These are phyloP conservation scores for Tulasnella sp. DNA, from an alignment of 768 basidiomycete species.

Conservation along the genomic window DNA sequence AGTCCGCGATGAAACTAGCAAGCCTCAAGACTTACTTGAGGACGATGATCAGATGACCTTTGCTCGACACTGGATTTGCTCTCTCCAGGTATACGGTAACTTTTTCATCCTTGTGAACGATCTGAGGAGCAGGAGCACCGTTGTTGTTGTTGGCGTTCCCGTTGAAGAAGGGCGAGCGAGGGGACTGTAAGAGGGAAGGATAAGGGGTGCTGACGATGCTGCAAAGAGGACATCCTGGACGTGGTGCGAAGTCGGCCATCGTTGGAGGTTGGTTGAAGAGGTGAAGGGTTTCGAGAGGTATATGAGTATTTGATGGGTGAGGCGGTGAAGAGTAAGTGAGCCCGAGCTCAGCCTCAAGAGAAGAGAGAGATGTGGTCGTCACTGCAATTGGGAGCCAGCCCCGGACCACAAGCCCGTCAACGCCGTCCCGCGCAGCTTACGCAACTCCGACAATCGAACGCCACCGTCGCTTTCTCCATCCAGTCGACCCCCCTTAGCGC, in stretches of 20 bases:
- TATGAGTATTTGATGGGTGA: background rate
- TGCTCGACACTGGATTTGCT: slow-evolving; percentile 61
- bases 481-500: background rate
- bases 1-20: background rate
- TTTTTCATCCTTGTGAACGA: slow-evolving; percentile 70
- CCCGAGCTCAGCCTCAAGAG: background rate
- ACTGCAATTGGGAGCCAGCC: background rate
- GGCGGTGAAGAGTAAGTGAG: background rate
- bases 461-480: background rate
- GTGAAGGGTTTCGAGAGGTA: background rate
- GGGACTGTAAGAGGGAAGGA: slow-evolving; percentile 41
- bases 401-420: background rate
- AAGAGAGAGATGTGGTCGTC: background rate
- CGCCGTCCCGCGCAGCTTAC: background rate
- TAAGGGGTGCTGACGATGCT: slow-evolving; percentile 55
- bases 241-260: slow-evolving; percentile 41
- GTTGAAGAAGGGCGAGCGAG: slow-evolving; percentile 40
- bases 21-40: slow-evolving; percentile 53
- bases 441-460: background rate
- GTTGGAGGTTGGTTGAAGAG: background rate
- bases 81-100: slow-evolving; percentile 68
- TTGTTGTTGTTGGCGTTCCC: slow-evolving; percentile 26
- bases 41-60: slow-evolving; percentile 61
- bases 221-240: slow-evolving; percentile 69
- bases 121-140: slow-evolving; percentile 43